Base-by-base conservation (phyloP, 306 rosid species). In the Purshia tridentata region DNA sequence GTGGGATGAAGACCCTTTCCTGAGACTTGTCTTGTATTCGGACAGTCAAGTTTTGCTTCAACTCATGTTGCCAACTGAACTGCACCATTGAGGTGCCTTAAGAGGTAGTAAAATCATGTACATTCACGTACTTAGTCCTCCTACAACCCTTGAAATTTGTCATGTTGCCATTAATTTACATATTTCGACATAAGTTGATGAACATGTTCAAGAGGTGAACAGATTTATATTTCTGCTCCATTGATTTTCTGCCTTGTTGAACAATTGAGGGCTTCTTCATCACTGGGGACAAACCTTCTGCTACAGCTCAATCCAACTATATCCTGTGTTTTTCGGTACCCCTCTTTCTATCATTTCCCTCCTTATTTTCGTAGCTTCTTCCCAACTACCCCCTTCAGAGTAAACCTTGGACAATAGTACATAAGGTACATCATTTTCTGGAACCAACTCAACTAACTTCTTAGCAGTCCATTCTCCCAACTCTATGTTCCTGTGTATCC, bases 361-460 rank as follows among this genome's bases (percentile, higher is more conserved):
- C 62, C 82, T 81, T 75, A 83, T 23, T 65, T 76, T 76, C 47
- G 82, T 69, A 69, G 89, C 84, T 73, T 81, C 86, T 77, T 85
- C 87, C 87, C 87, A 87, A 39, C 77, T 64, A 51, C 82, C 85
- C n/a, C 57, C 70, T 83, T 85, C 89, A 76, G 86, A 66, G 75
- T 84, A 85, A 37, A 85, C 81, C 54, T 78, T 87, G 3, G 84
- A 79, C 49, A 82, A 71, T 41, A 84, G 72, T 63, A 80, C 78
- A 76, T 64, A 78, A 15, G 84, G 67, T 48, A 80, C 88, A 57
- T 80, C 83, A 62, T 70, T 63, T 51, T 76, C 72, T 1, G 91
- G 84, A 71, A 67, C 83, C 70, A 82, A 70, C 58, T 74, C 64
- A 65, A 83, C 65, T 15, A 87, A 83, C 54, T 77, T 83, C 41